Evolutionary conservation across 352 stramenopile genomes (phyloP).

Genomic region (Aphanomyces astaci): DNA sequence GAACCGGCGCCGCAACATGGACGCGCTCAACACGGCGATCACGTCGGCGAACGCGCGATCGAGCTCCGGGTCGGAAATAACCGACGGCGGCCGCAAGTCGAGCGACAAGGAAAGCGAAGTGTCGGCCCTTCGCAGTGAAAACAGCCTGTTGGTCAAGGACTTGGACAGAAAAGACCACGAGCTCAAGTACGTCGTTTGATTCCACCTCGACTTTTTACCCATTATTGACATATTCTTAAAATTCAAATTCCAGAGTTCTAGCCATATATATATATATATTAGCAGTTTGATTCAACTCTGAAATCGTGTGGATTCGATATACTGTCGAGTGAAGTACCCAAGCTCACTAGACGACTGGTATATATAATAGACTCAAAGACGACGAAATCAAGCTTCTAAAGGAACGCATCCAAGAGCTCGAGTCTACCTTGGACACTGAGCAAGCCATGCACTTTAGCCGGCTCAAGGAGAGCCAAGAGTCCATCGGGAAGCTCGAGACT

Average conservation of each 20-base stretch:
- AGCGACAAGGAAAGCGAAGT: slow-evolving; percentile 23
- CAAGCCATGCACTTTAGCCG: slow-evolving; percentile 55
- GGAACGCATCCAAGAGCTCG: slow-evolving; percentile 45
- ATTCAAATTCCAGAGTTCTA: too few species aligned
- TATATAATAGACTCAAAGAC: slow-evolving; percentile 43
- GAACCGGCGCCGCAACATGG: slow-evolving; percentile 51
- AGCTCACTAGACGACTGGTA: too few species aligned
- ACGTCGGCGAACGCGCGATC: not conserved
- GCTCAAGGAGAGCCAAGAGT: slow-evolving; percentile 66
- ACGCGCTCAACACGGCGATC: slow-evolving; percentile 26
- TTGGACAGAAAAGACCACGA: slow-evolving; percentile 60
- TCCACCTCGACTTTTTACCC: not conserved
- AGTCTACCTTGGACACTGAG: slow-evolving; percentile 49
- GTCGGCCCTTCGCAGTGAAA: slow-evolving; percentile 25
- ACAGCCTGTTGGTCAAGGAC: slow-evolving; percentile 63
- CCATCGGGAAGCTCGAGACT: slow-evolving; percentile 48
- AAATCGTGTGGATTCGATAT: too few species aligned
- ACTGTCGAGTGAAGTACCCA: too few species aligned
- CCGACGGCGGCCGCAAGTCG: not conserved
- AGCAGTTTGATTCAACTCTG: too few species aligned
- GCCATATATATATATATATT: too few species aligned
- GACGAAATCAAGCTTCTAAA: slow-evolving; percentile 61
- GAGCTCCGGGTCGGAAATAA: not conserved
- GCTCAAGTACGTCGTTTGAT: slow-evolving; percentile 28
- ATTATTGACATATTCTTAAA: too few species aligned